Conservation (phyloP, 2,329 filamentous ascomycete species). For the Fusarium newnesense region DNA sequence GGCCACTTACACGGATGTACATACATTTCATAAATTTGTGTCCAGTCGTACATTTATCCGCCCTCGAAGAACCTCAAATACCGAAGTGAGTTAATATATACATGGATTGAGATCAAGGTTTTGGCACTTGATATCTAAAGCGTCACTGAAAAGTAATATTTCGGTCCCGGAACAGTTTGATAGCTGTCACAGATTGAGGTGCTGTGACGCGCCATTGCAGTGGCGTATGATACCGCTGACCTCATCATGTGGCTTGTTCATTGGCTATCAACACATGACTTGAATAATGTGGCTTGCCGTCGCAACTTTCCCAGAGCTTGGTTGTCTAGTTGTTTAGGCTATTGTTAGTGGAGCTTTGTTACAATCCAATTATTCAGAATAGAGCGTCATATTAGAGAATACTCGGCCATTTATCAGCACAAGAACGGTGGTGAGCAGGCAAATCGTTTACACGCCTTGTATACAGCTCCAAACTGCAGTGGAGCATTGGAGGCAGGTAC, state of each 20-base stretch:
- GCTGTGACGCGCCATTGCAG: constrained; percentile 1
- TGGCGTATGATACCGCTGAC: constrained; percentile 22
- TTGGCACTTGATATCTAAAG: background rate
- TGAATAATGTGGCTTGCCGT: constrained; percentile 22
- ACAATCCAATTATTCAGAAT: background rate
- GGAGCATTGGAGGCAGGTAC: constrained; percentile 37
- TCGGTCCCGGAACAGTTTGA: background rate
- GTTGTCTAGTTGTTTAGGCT: background rate
- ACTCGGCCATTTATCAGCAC: background rate
- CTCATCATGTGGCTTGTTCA: constrained; percentile 32
- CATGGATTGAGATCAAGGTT: background rate
- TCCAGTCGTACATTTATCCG: background rate
- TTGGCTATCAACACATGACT: constrained; percentile 21
- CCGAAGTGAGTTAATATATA: background rate
- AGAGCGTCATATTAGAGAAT: background rate
- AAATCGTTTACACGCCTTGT: background rate
- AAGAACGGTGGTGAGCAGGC: background rate
- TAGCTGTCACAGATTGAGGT: constrained; percentile 4
- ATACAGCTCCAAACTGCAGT: constrained; percentile 26
- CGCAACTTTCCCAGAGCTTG: background rate
- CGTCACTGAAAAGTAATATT: constrained; percentile 49
- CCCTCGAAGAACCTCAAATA: background rate
- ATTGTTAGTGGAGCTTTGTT: background rate
- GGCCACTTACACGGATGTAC: background rate
- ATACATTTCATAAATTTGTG: background rate